These are phyloP conservation scores for Piromyces sp. DNA, from an alignment of 192 early-diverging fungal species.

Conservation along the genomic window DNA sequence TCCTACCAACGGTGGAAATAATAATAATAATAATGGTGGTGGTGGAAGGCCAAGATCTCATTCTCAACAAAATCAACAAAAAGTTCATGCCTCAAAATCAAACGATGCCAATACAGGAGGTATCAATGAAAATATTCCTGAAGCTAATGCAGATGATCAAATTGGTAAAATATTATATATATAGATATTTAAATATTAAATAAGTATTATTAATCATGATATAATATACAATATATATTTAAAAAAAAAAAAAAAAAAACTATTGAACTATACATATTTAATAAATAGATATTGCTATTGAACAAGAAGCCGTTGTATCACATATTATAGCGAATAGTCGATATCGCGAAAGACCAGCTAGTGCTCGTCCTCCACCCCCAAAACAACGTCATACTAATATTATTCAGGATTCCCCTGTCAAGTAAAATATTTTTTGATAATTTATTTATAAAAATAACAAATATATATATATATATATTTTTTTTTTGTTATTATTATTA, in stretches of 20 bases:
- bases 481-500: no score
- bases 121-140: background rate
- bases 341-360: constrained; percentile 27
- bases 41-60: background rate
- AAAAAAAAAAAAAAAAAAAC: no score
- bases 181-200: no score
- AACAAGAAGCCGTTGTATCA: background rate
- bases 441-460: no score
- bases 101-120: background rate
- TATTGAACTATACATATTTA: no score
- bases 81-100: background rate
- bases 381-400: constrained; percentile 10
- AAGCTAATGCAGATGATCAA: background rate
- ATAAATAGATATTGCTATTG: background rate
- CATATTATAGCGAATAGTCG: constrained; percentile 3
- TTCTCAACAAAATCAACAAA: background rate
- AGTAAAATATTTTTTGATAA: background rate
- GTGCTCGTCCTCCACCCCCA: constrained; percentile 29
- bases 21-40: background rate
- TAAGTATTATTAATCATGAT: no score
- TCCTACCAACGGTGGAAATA: no score
- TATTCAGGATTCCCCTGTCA: background rate
- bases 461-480: no score
- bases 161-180: no score
- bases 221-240: no score